Conservation (phyloP, 2,329 filamentous ascomycete genomes). For the Xylaria sp. region DNA sequence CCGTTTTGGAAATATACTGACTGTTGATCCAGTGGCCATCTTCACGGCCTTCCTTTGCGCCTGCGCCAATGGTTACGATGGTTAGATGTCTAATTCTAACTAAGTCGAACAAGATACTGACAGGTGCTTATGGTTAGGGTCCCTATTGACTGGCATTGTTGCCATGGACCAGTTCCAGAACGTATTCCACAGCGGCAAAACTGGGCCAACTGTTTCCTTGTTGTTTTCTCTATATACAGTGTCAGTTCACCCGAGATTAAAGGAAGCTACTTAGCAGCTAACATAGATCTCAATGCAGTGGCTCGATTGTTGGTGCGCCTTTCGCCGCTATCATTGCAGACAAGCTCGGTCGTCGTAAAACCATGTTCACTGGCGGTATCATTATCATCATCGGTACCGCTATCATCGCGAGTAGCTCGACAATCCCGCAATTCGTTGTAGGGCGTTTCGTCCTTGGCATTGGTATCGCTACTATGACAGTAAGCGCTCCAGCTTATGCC, state of each 20-base stretch:
- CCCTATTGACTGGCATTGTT: slow-evolving; percentile 58
- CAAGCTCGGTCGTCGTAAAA: slow-evolving; percentile 56
- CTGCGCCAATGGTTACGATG: slow-evolving; percentile 62
- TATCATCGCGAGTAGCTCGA: slow-evolving; percentile 54
- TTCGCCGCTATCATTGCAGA: slow-evolving; percentile 60
- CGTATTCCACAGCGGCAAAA: slow-evolving; percentile 53
- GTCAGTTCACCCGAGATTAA: slow-evolving; percentile 49
- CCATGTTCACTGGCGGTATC: slow-evolving; percentile 58
- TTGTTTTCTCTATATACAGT: slow-evolving; percentile 62
- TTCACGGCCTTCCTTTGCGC: slow-evolving; percentile 60
- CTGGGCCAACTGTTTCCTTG: slow-evolving; percentile 55
- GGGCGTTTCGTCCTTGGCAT: slow-evolving; percentile 60
- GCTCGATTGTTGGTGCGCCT: slow-evolving; percentile 55
- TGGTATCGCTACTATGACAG: slow-evolving; percentile 61
- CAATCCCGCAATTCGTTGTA: slow-evolving; percentile 56
- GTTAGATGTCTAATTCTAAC: slow-evolving; percentile 35
- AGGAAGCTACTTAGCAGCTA: slow-evolving; percentile 6
- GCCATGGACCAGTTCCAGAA: slow-evolving; percentile 58
- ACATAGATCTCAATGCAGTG: slow-evolving; percentile 48
- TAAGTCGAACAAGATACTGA: slow-evolving; percentile 24
- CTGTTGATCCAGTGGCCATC: slow-evolving; percentile 52
- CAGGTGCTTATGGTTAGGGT: slow-evolving; percentile 45
- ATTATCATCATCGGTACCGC: slow-evolving; percentile 60
- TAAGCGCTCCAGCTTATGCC: slow-evolving; percentile 60
- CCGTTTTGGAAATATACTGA: slow-evolving; percentile 1